Conservation (phyloP, 192 early-diverging fungal species). For the Umbelopsis isabellina region DNA sequence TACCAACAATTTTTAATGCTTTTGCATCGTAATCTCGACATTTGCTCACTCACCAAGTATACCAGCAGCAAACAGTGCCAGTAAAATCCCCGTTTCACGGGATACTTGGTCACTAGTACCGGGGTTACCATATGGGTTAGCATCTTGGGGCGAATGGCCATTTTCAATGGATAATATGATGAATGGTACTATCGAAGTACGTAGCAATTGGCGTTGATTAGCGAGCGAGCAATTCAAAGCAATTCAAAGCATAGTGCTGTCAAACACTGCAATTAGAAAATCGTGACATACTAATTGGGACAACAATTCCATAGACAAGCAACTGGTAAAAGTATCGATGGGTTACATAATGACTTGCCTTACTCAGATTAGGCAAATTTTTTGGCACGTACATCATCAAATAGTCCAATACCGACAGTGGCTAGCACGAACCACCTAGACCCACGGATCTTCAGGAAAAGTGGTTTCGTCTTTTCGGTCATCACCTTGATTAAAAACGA, state of each 20-base stretch:
- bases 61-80: slow-evolving; percentile 37
- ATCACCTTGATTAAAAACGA: no score
- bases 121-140: slow-evolving; percentile 2
- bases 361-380: neutral
- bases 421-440: slow-evolving; percentile 18
- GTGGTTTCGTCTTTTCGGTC: neutral
- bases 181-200: neutral
- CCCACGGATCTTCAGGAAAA: neutral
- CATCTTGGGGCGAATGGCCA: neutral
- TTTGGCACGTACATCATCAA: slow-evolving; percentile 12
- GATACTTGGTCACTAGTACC: slow-evolving; percentile 6
- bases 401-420: slow-evolving; percentile 24
- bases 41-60: slow-evolving; percentile 21
- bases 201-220: neutral
- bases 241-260: no score
- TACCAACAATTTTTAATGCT: neutral
- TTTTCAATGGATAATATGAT: slow-evolving; percentile 8
- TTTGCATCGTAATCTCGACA: neutral
- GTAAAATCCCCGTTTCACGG: slow-evolving; percentile 35
- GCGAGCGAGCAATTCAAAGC: no score
- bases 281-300: slow-evolving; percentile 15
- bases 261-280: neutral
- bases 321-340: neutral
- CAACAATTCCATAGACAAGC: slow-evolving; percentile 23
- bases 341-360: no score